These are phyloP conservation scores for Aspergillus fumigatiaffinis DNA, from an alignment of 2,329 filamentous ascomycete genomes.

Conservation along the genomic window DNA sequence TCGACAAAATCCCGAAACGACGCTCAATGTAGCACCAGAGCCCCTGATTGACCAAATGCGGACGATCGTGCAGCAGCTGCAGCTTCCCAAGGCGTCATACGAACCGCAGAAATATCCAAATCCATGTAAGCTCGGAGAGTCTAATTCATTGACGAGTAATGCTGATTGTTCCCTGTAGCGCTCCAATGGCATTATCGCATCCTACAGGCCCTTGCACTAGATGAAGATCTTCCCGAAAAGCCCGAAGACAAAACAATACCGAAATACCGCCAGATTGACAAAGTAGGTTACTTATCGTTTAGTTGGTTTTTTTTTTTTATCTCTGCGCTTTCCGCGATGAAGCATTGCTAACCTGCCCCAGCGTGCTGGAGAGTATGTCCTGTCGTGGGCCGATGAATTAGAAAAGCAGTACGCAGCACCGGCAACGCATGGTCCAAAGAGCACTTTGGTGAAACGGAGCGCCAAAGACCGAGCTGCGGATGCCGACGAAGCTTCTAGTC, in stretches of 20 bases:
- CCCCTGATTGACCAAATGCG: constrained; percentile 77
- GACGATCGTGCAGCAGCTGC: constrained; percentile 74
- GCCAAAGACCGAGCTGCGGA: constrained; percentile 24
- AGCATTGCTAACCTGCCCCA: constrained; percentile 16
- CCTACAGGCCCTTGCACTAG: constrained; percentile 82
- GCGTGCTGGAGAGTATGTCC: constrained; percentile 72
- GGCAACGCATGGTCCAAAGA: constrained; percentile 39
- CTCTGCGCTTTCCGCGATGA: too few species aligned
- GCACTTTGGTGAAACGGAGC: constrained; percentile 47
- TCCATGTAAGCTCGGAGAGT: constrained; percentile 45
- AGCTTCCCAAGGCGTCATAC: constrained; percentile 80
- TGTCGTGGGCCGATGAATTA: constrained; percentile 70
- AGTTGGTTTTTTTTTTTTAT: too few species aligned
- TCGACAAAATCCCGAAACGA: constrained; percentile 65
- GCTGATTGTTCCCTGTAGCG: constrained; percentile 35
- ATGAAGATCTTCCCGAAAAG: constrained; percentile 78
- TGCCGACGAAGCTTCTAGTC: constrained; percentile 21
- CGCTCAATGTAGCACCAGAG: constrained; percentile 59
- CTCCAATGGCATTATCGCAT: constrained; percentile 98
- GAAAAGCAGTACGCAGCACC: constrained; percentile 53
- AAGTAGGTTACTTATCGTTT: too few species aligned
- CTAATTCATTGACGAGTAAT: neutral
- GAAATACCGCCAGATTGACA: constrained; percentile 82
- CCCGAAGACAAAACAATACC: constrained; percentile 77
- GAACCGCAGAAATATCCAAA: constrained; percentile 88